Base-by-base conservation (phyloP, 129 eudicot genomes). In the Arctium minus region DNA sequence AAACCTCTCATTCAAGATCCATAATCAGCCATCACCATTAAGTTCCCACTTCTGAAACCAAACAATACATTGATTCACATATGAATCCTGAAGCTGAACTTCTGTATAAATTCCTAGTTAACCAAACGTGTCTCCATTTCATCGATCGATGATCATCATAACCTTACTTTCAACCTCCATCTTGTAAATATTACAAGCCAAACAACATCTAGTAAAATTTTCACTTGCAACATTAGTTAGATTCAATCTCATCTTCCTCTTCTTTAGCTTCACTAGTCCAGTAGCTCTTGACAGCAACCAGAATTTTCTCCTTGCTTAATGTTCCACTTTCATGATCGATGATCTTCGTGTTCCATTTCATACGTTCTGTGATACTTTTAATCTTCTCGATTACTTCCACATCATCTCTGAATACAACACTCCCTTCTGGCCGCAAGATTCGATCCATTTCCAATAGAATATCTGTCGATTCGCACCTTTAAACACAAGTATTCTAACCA, bases 371-470 rank as follows among this genome's bases (percentile, higher is more conserved):
- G 33, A 87, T 87, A 31, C 84, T 87, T 83, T 85, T 89, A 30
- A 96, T 83, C 89, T 89, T 96, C 70, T 85, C 85, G 39, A 96
- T 81, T 17, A 90, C 88, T 60, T 91, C 98, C 53, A 85, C 92
- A 6, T 53, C 92, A 83, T 96, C 99, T 82, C 97, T 85, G 86
- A 96, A 90, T 60, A 96, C 79, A 44, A 89, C 94, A 0, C 91
- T 87, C 71, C 99, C 99, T 85, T 96, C 97, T 12, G 99, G 99
- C 53, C 99, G 84, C 77, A 95, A 81, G 50, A 95, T 88, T 79
- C 99, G 85, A 80, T 95, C 99, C 97, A 95, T 86, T 89, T 95
- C 99, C 27, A 95, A 81, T n/a, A 95, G 86, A 70, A 91, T 95
- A 82, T 91, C 67, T 4, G 90, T 84, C 18, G 91, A 83, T 81